Percentiles rank a stretch among this genome's conserved stretches.
Conservation (phyloP, 345 rosid genomes). For the Rhodamnia rubescens region DNA sequence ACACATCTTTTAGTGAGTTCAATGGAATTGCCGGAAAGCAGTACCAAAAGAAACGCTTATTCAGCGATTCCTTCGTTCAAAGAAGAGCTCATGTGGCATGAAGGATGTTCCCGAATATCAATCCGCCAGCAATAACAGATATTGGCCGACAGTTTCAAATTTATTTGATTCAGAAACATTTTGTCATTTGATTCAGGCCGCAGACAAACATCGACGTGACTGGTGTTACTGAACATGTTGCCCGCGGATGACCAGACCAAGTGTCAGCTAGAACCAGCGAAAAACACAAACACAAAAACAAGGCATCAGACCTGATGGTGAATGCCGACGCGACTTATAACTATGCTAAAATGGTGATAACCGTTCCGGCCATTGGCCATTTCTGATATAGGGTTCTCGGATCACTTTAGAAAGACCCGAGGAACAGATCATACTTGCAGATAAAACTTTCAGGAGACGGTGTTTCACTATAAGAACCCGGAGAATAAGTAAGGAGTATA, state of each 20-base stretch:
- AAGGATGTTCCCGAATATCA: not conserved
- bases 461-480: not conserved
- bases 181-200: not conserved
- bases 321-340: too few species aligned
- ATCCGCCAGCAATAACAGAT: not conserved
- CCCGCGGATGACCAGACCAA: not conserved
- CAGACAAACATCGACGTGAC: not conserved
- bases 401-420: not conserved
- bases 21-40: not conserved
- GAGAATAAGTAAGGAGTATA: not conserved
- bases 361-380: not conserved
- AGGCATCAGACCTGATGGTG: not conserved
- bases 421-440: not conserved
- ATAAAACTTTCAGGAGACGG: not conserved
- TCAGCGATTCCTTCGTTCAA: not conserved
- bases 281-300: not conserved
- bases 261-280: not conserved
- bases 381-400: not conserved
- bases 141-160: too few species aligned
- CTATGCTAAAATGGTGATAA: not conserved
- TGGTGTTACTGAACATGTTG: not conserved
- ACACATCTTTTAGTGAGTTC: not conserved
- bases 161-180: too few species aligned
- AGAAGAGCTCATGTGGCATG: not conserved
- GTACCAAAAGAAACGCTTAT: not conserved